Conservation (phyloP, 139 green algal genomes). For the Medakamo hakoo region DNA sequence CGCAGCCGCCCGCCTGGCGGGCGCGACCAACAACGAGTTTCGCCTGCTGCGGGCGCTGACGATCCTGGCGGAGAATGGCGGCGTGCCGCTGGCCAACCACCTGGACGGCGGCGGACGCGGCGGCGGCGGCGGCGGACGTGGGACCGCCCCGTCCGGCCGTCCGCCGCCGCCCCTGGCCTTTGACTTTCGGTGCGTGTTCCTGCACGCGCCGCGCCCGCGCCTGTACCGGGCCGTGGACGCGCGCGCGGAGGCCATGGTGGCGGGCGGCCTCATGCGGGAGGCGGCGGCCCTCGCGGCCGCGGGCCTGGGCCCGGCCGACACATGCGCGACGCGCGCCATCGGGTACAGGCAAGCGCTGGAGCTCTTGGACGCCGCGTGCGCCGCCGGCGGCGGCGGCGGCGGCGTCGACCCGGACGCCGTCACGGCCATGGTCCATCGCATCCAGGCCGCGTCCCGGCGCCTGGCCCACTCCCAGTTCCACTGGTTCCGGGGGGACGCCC, state of each 20-base stretch:
- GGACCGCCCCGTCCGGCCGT: background rate
- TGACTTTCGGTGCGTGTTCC: conserved; percentile 65
- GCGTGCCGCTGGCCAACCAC: conserved; percentile 12
- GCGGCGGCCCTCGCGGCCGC: conserved; percentile 29
- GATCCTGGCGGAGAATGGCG: conserved; percentile 45
- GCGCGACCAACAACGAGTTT: conserved; percentile 83
- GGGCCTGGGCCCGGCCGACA: conserved; percentile 30
- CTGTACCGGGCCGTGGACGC: conserved; percentile 59
- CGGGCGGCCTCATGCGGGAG: conserved; percentile 15
- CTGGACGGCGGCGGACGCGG: conserved; percentile 12
- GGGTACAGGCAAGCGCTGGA: conserved; percentile 45
- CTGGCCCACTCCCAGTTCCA: conserved; percentile 59
- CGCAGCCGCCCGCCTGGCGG: conserved; percentile 23
- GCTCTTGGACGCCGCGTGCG: conserved; percentile 11
- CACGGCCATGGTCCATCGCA: conserved; percentile 20
- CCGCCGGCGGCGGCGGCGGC: no score
- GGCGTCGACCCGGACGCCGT: background rate
- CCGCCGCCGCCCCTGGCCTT: conserved; percentile 23
- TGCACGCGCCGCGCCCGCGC: conserved; percentile 41
- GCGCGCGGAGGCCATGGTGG: conserved; percentile 66
- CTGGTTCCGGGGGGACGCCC: conserved; percentile 54
- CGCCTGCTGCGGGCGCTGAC: conserved; percentile 57
- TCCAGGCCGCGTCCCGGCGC: conserved; percentile 44
- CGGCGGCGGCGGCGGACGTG: background rate
- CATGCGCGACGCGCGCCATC: conserved; percentile 50